A percentile compares a stretch with the other conserved stretches of the same genome.
Evolutionary conservation across 2,329 filamentous ascomycete genomes (phyloP).

Genomic region (Beauveria sp.): DNA sequence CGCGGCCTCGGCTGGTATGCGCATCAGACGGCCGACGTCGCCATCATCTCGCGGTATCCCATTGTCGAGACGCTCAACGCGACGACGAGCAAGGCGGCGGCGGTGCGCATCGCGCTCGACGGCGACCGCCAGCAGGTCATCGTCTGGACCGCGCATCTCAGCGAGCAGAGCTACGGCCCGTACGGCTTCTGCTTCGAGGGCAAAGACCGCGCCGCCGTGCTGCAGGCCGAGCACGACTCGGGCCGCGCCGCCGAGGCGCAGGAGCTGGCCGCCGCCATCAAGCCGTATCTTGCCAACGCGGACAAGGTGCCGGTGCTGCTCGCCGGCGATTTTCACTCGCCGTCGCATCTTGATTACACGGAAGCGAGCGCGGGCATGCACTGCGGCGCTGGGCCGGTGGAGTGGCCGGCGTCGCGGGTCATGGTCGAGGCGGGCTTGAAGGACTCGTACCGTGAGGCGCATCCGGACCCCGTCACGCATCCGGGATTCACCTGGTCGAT

Average conservation of each 20-base stretch:
- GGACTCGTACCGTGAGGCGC: slow-evolving; percentile 31
- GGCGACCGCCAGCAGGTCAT: slow-evolving; percentile 23
- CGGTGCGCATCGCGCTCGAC: slow-evolving; percentile 28
- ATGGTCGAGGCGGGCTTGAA: slow-evolving; percentile 26
- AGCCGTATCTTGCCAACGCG: slow-evolving; percentile 21
- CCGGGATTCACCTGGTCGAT: slow-evolving; percentile 35
- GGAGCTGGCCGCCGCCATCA: slow-evolving; percentile 26
- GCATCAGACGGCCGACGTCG: slow-evolving; percentile 26
- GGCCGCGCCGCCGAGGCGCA: slow-evolving; percentile 30
- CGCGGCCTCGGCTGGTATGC: slow-evolving; percentile 31
- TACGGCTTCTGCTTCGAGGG: slow-evolving; percentile 34
- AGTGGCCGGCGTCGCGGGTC: slow-evolving; percentile 31
- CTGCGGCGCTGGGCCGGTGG: slow-evolving; percentile 26
- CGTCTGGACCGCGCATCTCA: slow-evolving; percentile 29
- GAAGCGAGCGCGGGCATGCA: slow-evolving; percentile 23
- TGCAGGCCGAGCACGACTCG: slow-evolving; percentile 27
- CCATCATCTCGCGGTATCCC: slow-evolving; percentile 32
- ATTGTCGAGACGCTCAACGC: slow-evolving; percentile 23
- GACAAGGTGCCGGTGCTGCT: slow-evolving; percentile 29
- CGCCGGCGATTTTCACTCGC: slow-evolving; percentile 35
- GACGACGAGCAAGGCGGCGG: slow-evolving; percentile 22
- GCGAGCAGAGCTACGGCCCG: slow-evolving; percentile 30
- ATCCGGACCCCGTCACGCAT: slow-evolving; percentile 26
- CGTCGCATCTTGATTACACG: slow-evolving; percentile 35
- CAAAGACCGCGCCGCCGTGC: slow-evolving; percentile 23